Evolutionary conservation across 257 asterid genomes (phyloP), one percentile per base, ranked within the genome.

Genomic region (Parsonsia alboflavescens): DNA sequence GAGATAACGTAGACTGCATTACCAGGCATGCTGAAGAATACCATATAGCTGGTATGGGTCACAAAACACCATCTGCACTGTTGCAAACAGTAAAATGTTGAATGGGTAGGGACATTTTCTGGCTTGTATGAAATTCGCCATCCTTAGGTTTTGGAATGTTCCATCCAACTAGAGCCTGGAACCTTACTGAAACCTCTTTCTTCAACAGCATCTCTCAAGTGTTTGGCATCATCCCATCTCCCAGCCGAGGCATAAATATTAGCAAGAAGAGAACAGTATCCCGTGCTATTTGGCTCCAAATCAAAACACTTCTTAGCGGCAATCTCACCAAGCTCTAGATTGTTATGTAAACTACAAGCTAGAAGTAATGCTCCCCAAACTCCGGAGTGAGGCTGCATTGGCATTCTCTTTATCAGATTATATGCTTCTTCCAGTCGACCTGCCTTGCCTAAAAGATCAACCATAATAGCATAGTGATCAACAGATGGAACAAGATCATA

Each of bases 301-400:
- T 88, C 96, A 7, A 87, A 74, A 74, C 99, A 92, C n/a, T 86
- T 82, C 39, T 69, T 68, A 1, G 91, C 88, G 2, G 97, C 97
- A 58, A 86, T 21, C 81, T 90, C 95, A 15, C 93, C 99, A 44
- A 94, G 86, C 61, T 94, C 96, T 39, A 92, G 82, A 71, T 90
- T 87, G 80, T 81, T 82, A 68, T 94, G 96, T 84, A 90, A 79
- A 84, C 96, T 94, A 80, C 97, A 94, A 71, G 84, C 96, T n/a
- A 85, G 92, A 76, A 92, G 97, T 85, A 92, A 84, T 8, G 97
- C 97, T 33, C 99, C 97, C 99, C 97, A 92, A 17, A 90, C 96
- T 19, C 95, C 97, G 65, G 91, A 91, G 81, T 92, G 93, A 70
- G 97, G 89, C 86, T 61, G 67, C 81, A 72, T 79, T 9, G 87